Evolutionary conservation across 1,284 basidiomycete species (phyloP).

Genomic region (Ceratobasidium sp.): DNA sequence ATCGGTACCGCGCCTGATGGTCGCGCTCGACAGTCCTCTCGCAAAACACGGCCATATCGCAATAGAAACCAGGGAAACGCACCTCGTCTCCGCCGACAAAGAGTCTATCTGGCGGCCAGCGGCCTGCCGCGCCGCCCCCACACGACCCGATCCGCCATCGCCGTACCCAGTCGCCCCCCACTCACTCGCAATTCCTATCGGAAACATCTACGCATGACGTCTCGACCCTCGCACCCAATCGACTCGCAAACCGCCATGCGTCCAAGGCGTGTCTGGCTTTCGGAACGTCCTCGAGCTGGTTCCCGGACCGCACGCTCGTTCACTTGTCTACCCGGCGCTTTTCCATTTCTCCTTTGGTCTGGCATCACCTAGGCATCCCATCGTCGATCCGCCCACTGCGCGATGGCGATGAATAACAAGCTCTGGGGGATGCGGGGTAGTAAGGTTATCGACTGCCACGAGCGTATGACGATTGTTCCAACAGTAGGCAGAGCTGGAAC

Average conservation of each 20-base stretch:
- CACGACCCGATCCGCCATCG: not conserved
- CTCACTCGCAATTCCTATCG: constrained; percentile 27
- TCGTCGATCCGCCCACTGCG: constrained; percentile 7
- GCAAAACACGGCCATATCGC: not conserved
- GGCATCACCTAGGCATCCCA: not conserved
- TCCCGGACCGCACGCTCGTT: constrained; percentile 10
- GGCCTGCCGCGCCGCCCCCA: not conserved
- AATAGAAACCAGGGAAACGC: constrained; percentile 10
- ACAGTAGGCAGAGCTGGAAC: not conserved
- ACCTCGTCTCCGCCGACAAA: constrained; percentile 4
- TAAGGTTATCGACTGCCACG: constrained; percentile 31
- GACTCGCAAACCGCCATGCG: constrained; percentile 23
- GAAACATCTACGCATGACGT: constrained; percentile 16
- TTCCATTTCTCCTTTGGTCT: not conserved
- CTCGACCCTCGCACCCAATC: constrained; percentile 16
- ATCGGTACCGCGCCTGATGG: not conserved
- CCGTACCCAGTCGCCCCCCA: constrained; percentile 9
- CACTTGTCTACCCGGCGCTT: constrained; percentile 2
- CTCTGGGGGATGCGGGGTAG: constrained; percentile 34
- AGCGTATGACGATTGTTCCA: constrained; percentile 8
- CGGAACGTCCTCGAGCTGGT: constrained; percentile 26
- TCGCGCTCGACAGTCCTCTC: not conserved
- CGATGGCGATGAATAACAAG: constrained; percentile 25
- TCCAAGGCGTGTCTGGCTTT: constrained; percentile 15
- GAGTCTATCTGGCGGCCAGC: not conserved